Conservation (phyloP, 164 flowering plant genomes). For the Magnolia sinica region DNA sequence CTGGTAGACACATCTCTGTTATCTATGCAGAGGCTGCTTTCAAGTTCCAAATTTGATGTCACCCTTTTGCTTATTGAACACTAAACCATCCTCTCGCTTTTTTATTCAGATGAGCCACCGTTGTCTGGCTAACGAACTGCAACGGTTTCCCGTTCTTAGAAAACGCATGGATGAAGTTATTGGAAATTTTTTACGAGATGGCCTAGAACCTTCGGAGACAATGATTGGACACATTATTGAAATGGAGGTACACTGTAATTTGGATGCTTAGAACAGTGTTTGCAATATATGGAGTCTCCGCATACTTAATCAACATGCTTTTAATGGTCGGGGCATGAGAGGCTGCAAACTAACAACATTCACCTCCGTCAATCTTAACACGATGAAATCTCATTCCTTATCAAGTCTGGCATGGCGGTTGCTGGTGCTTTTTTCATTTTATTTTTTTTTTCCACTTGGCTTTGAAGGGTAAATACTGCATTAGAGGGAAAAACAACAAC, state of each 20-base stretch:
- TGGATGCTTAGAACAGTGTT: neutral
- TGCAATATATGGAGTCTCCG: neutral
- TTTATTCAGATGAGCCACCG: slow-evolving; percentile 79
- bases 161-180: slow-evolving; percentile 91
- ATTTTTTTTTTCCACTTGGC: neutral
- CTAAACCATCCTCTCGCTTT: slow-evolving; percentile 3
- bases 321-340: neutral
- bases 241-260: slow-evolving; percentile 74
- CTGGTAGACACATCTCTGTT: slow-evolving; percentile 1
- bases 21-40: neutral
- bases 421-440: neutral
- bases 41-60: neutral
- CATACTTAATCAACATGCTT: neutral
- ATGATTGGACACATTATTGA: slow-evolving; percentile 92
- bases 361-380: neutral
- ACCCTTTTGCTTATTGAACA: neutral
- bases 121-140: slow-evolving; percentile 69
- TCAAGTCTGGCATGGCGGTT: neutral
- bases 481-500: neutral
- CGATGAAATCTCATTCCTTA: neutral
- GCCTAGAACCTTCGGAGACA: slow-evolving; percentile 80
- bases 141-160: slow-evolving; percentile 78
- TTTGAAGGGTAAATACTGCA: neutral
- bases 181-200: slow-evolving; percentile 78
- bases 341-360: neutral